Evolutionary conservation across 2,329 filamentous ascomycete species (phyloP).

Genomic region (Ascochyta koolunga): DNA sequence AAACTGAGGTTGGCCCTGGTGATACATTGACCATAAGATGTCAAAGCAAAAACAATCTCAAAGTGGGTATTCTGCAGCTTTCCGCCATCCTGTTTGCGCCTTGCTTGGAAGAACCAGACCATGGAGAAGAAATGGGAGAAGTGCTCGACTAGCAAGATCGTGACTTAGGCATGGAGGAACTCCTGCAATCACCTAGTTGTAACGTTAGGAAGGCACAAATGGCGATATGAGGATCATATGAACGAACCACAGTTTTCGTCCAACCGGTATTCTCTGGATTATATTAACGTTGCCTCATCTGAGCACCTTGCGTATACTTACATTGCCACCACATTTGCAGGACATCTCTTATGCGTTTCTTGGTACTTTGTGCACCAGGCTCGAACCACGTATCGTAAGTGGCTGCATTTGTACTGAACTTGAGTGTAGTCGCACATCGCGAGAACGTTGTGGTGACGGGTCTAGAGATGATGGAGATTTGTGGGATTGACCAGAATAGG

Average conservation of each 20-base stretch:
- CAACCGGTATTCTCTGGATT: slow-evolving; percentile 53
- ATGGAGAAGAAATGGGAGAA: slow-evolving; percentile 15
- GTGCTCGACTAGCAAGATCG: slow-evolving; percentile 12
- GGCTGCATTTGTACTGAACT: slow-evolving; percentile 63
- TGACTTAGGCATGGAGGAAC: slow-evolving; percentile 27
- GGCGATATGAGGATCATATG: background rate
- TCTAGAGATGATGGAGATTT: background rate
- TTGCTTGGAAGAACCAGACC: slow-evolving; percentile 29
- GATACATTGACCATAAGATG: slow-evolving; percentile 33
- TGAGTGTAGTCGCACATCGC: slow-evolving; percentile 66
- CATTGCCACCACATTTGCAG: slow-evolving; percentile 61
- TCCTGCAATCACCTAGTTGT: slow-evolving; percentile 45
- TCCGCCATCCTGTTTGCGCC: slow-evolving; percentile 38
- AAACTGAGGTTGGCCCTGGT: slow-evolving; percentile 10
- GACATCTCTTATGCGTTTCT: slow-evolving; percentile 62
- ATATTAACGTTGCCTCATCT: slow-evolving; percentile 16
- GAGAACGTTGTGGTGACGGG: slow-evolving; percentile 7
- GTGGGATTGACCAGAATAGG: slow-evolving; percentile 1
- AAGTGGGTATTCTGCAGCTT: slow-evolving; percentile 44
- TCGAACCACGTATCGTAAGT: slow-evolving; percentile 61
- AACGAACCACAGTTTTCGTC: slow-evolving; percentile 55
- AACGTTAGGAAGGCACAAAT: slow-evolving; percentile 18
- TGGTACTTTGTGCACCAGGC: slow-evolving; percentile 62
- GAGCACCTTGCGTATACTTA: slow-evolving; percentile 28
- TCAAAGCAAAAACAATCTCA: slow-evolving; percentile 26